Evolutionary conservation across 1,284 basidiomycete genomes (phyloP), one percentile per base, ranked within the genome.

Genomic region (Ceratobasidium sp.): DNA sequence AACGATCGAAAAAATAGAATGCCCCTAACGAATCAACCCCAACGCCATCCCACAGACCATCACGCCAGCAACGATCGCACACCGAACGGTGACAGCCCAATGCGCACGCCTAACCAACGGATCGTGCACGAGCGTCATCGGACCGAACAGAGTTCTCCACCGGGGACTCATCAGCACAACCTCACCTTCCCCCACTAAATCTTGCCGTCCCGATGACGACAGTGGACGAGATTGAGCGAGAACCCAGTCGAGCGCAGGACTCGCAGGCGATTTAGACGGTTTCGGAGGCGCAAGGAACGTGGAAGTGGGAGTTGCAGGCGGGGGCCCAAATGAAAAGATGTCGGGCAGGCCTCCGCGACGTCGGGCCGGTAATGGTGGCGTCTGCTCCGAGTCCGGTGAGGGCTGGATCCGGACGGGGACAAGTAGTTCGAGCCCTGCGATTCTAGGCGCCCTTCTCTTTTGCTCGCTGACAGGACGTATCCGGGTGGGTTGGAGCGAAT

Each of bases 61-160:
- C 9, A 62, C 56, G 12, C 2, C 1, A 3, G 56, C 56, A 4
- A 73, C 57, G 6, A 46, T 46, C 42, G 57, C 70, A 33, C 56
- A 46, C n/a, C 70, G 26, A 4, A 61, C 56, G 2, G 57, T 73
- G 12, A 62, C 44, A 12, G 28, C 57, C 70, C 70, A 73, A 62
- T 73, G 70, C 5, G 70, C 70, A 2, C 70, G 57, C 28, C 70
- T n/a, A 44, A 73, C 70, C 3, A 73, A 4, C 9, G 70, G 70
- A 28, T 56, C 57, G 50, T 64, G 70, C n/a, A 73, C 70, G 13
- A 64, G 57, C 12, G 70, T 73, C 70, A 73, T 73, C 40, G 70
- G 57, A 12, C 70, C 70, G 38, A 62, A 50, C 23, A 73, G 15
- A 20, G 7, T 62, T 15, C 70, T 57, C 5, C 56, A 40, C 56